Conservation (phyloP, 2,329 filamentous ascomycete species). For the Fusarium beomiforme region DNA sequence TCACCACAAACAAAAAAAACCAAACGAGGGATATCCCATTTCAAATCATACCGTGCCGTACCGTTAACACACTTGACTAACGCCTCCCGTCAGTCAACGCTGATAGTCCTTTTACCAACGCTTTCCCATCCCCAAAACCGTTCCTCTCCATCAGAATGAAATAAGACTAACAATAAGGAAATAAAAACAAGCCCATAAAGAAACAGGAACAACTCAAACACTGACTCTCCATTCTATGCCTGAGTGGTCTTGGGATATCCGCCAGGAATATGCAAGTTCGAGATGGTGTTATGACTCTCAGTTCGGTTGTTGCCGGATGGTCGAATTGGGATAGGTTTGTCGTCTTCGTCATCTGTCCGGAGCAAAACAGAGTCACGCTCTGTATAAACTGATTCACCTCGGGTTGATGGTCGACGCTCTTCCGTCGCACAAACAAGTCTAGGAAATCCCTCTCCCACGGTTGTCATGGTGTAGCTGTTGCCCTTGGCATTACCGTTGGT, state of each 20-base stretch:
- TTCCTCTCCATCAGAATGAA: neutral
- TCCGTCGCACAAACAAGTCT: slow-evolving; percentile 22
- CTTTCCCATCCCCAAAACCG: slow-evolving; percentile 8
- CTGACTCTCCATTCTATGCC: slow-evolving; percentile 55
- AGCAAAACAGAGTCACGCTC: slow-evolving; percentile 36
- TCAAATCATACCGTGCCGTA: neutral
- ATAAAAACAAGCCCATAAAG: slow-evolving; percentile 8
- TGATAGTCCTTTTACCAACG: neutral
- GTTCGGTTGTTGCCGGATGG: slow-evolving; percentile 46
- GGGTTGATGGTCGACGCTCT: slow-evolving; percentile 8
- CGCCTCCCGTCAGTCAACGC: slow-evolving; percentile 22
- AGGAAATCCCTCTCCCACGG: slow-evolving; percentile 40
- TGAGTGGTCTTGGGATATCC: slow-evolving; percentile 66
- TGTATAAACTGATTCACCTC: slow-evolving; percentile 30
- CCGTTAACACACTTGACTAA: slow-evolving; percentile 28
- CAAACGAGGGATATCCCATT: slow-evolving; percentile 37
- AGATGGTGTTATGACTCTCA: slow-evolving; percentile 65
- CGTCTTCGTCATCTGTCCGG: slow-evolving; percentile 40
- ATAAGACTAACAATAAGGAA: slow-evolving; percentile 20
- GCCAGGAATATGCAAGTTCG: slow-evolving; percentile 75
- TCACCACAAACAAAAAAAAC: slow-evolving; percentile 14
- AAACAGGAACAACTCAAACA: slow-evolving; percentile 15
- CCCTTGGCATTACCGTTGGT: slow-evolving; percentile 18
- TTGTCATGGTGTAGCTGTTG: slow-evolving; percentile 30
- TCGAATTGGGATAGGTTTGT: slow-evolving; percentile 32